phyloP scores from a whole-genome alignment of 768 basidiomycete species.

The Termitomyces sp. region DNA sequence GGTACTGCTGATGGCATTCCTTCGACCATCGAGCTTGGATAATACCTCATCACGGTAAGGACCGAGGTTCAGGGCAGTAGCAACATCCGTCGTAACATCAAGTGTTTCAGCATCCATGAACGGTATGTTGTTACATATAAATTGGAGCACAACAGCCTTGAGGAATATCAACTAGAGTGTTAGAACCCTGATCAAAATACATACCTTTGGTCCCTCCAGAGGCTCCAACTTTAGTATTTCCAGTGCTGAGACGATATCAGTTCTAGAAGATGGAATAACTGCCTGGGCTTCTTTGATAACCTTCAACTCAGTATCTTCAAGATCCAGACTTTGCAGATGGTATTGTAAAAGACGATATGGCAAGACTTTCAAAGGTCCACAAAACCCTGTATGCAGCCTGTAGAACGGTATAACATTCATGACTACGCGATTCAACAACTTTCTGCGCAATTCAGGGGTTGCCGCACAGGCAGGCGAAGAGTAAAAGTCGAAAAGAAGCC shows the following conservation, averaged over 20 bases:
- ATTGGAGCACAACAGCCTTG: constrained; percentile 26
- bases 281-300: constrained; percentile 17
- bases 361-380: constrained; percentile 28
- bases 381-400: constrained; percentile 24
- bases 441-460: constrained; percentile 28
- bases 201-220: constrained; percentile 30
- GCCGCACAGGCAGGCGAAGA: constrained; percentile 35
- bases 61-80: constrained; percentile 17
- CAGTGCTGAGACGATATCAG: constrained; percentile 33
- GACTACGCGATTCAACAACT: constrained; percentile 38
- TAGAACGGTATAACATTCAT: constrained; percentile 26
- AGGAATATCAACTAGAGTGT: background rate
- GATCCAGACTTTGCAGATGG: constrained; percentile 38
- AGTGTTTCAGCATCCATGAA: constrained; percentile 18
- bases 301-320: constrained; percentile 31
- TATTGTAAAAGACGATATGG: constrained; percentile 38
- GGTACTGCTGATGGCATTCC: background rate
- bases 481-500: constrained; percentile 40
- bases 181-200: constrained; percentile 13
- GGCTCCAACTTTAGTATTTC: constrained; percentile 33
- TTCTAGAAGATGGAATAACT: constrained; percentile 22
- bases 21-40: constrained; percentile 10
- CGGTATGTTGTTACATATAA: constrained; percentile 22
- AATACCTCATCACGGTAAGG: constrained; percentile 15
- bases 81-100: constrained; percentile 14